Percentiles rank a stretch among this genome's conserved stretches.
Conservation (phyloP, 2,329 filamentous ascomycete species). For the Phyllosticta ampelicida region DNA sequence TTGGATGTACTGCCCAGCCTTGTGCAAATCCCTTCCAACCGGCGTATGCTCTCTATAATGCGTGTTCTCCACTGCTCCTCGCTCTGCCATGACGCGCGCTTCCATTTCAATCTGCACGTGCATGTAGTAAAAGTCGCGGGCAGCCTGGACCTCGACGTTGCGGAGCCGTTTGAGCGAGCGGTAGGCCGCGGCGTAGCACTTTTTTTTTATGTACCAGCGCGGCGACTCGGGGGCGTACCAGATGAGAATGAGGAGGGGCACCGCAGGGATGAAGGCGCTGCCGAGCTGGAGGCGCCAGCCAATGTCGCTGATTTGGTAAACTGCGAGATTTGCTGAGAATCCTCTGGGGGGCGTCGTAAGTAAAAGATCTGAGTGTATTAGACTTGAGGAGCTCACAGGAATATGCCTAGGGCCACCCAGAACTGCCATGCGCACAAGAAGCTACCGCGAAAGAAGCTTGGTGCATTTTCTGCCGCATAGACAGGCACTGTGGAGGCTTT, state of each 20-base stretch:
- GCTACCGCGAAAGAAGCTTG: constrained; percentile 58
- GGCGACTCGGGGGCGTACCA: constrained; percentile 19
- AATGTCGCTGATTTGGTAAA: constrained; percentile 17
- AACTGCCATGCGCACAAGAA: constrained; percentile 78
- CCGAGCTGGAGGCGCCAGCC: constrained; percentile 21
- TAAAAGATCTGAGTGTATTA: constrained; percentile 22
- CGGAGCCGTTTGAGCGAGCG: constrained; percentile 42
- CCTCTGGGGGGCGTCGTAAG: constrained; percentile 11
- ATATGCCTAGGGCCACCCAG: constrained; percentile 12
- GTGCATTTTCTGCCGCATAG: constrained; percentile 64
- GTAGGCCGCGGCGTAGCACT: constrained; percentile 15
- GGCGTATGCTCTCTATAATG: constrained; percentile 1
- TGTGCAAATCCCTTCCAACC: background rate
- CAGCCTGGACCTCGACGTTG: constrained; percentile 40
- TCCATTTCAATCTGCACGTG: constrained; percentile 22
- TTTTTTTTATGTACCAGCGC: constrained; percentile 18
- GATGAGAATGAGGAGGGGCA: constrained; percentile 18
- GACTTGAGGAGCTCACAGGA: background rate
- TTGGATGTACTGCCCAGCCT: constrained; percentile 2
- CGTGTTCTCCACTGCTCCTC: background rate
- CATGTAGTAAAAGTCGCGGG: constrained; percentile 43
- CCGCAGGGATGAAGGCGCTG: constrained; percentile 18
- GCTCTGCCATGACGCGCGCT: constrained; percentile 20
- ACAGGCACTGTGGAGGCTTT: constrained; percentile 67
- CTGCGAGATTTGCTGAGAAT: constrained; percentile 16